Conservation (phyloP, 2,329 filamentous ascomycete genomes). For the Claviceps cyperi region DNA sequence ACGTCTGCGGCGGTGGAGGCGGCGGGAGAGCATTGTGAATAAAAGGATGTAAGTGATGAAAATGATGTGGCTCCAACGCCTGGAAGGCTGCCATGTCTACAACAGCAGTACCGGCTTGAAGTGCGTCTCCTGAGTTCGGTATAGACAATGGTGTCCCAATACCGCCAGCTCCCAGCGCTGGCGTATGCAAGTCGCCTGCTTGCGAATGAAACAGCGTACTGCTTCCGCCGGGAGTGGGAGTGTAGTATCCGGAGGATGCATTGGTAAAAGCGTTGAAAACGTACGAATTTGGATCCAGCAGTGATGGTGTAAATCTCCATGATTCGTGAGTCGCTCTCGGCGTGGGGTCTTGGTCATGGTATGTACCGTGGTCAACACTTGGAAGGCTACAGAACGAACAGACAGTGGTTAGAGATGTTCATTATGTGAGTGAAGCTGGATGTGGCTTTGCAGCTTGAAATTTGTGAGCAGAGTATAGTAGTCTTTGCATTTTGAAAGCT, state of each 20-base stretch:
- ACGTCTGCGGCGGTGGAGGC: conserved; percentile 38
- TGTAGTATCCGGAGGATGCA: conserved; percentile 73
- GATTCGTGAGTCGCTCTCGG: conserved; percentile 66
- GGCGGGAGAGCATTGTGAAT: conserved; percentile 42
- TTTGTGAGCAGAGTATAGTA: not conserved
- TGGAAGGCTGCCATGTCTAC: conserved; percentile 59
- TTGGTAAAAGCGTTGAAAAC: conserved; percentile 67
- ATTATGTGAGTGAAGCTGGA: not conserved
- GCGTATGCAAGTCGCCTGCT: conserved; percentile 77
- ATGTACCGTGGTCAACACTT: conserved; percentile 19
- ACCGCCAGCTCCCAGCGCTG: conserved; percentile 58
- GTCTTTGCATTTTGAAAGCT: not conserved
- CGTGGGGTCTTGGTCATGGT: conserved; percentile 64
- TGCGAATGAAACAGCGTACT: conserved; percentile 71
- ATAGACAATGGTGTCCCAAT: conserved; percentile 72
- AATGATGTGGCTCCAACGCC: conserved; percentile 42
- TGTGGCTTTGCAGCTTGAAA: not conserved
- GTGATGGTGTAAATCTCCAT: conserved; percentile 78
- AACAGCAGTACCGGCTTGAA: conserved; percentile 44
- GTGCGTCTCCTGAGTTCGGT: conserved; percentile 49
- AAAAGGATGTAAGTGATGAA: conserved; percentile 59
- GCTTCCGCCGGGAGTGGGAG: conserved; percentile 68
- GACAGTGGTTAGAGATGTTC: not conserved
- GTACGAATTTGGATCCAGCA: conserved; percentile 75
- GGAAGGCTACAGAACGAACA: conserved; percentile 9